A percentile compares a stretch with the other conserved stretches of the same genome.
Conservation (phyloP, 495 filamentous ascomycete species). For the Pyrenula massariospora region DNA sequence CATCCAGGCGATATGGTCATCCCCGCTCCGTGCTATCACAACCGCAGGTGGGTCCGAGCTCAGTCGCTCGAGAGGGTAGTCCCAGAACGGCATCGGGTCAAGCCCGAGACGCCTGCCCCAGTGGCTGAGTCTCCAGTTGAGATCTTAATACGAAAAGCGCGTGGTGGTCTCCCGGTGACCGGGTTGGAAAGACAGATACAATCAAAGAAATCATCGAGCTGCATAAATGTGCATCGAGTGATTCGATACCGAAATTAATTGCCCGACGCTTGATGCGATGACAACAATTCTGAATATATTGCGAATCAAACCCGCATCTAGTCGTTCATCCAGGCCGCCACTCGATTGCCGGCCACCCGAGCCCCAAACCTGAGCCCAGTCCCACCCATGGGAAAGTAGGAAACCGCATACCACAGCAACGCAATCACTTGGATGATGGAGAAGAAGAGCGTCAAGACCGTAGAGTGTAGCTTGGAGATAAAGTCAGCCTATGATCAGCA, state of each 20-base stretch:
- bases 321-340: slow-evolving; percentile 80
- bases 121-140: neutral
- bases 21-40: neutral
- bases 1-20: neutral
- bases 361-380: slow-evolving; percentile 79
- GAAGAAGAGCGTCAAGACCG: slow-evolving; percentile 71
- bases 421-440: slow-evolving; percentile 71
- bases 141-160: neutral
- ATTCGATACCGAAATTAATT: neutral
- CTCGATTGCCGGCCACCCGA: slow-evolving; percentile 69
- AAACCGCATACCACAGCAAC: slow-evolving; percentile 87
- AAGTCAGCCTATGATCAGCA: neutral
- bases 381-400: slow-evolving; percentile 96
- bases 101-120: neutral
- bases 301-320: no score
- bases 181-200: neutral
- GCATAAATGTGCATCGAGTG: neutral
- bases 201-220: neutral
- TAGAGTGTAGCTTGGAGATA: slow-evolving; percentile 53
- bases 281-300: neutral
- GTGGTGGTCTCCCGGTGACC: neutral
- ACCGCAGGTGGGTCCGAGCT: neutral
- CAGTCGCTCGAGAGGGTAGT: neutral
- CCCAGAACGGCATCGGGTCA: neutral
- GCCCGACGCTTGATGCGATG: neutral